Conservation (phyloP, 2,329 filamentous ascomycete species). For the Stenocarpella maydis region DNA sequence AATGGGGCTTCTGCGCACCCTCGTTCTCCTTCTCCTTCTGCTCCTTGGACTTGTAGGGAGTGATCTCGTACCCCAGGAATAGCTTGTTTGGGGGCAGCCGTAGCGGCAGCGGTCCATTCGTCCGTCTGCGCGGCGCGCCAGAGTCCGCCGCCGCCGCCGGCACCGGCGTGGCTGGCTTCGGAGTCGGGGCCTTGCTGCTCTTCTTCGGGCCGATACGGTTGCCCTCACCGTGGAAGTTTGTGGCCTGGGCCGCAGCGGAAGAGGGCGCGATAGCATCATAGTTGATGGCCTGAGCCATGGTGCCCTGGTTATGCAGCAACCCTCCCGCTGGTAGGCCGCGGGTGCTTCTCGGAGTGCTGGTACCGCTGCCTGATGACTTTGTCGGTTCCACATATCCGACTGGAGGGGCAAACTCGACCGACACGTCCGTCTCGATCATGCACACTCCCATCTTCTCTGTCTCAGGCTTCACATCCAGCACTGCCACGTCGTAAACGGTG, state of each 20-base stretch:
- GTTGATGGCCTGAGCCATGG: slow-evolving; percentile 98
- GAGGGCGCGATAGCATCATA: slow-evolving; percentile 89
- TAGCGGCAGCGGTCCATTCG: slow-evolving; percentile 85
- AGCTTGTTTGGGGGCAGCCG: slow-evolving; percentile 87
- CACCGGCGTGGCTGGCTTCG: slow-evolving; percentile 77
- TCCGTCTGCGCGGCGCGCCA: slow-evolving; percentile 52
- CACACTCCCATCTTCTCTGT: slow-evolving; percentile 85
- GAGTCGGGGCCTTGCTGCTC: slow-evolving; percentile 75
- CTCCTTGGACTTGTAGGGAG: slow-evolving; percentile 81
- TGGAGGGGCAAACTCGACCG: slow-evolving; percentile 93
- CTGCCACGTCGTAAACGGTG: slow-evolving; percentile 89
- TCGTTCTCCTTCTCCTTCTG: slow-evolving; percentile 73
- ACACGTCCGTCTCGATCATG: slow-evolving; percentile 95
- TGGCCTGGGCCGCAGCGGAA: slow-evolving; percentile 71
- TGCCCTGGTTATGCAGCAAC: slow-evolving; percentile 82
- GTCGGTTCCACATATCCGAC: slow-evolving; percentile 93
- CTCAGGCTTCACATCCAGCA: slow-evolving; percentile 91
- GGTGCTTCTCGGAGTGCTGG: slow-evolving; percentile 80
- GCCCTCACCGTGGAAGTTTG: slow-evolving; percentile 82
- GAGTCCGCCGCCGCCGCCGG: slow-evolving; percentile 59
- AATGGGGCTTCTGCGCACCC: slow-evolving; percentile 74
- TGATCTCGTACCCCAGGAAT: slow-evolving; percentile 96
- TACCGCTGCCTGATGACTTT: slow-evolving; percentile 71
- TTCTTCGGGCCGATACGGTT: slow-evolving; percentile 88
- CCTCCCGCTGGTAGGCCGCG: slow-evolving; percentile 74